A percentile compares a stretch with the other conserved stretches of the same genome.
Conservation (phyloP, 106 monocot species). For the Platanthera zijinensis region DNA sequence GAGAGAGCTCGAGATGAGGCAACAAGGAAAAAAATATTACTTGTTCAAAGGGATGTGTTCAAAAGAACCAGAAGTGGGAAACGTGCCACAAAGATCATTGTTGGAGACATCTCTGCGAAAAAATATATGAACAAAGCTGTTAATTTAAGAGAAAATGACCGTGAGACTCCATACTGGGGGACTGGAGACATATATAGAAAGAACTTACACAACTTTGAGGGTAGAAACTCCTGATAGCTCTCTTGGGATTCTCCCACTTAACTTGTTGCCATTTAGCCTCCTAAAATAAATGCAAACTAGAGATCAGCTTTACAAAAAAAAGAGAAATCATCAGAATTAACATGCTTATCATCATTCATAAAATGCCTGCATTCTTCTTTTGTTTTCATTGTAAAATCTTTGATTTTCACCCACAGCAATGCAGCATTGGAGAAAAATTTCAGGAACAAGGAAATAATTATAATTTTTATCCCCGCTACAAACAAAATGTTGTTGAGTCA, state of each 20-base stretch:
- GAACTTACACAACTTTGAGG: slow-evolving; percentile 95
- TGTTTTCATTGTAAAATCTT: too few species aligned
- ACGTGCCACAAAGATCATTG: slow-evolving; percentile 92
- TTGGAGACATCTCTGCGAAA: slow-evolving; percentile 75
- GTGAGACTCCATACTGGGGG: neutral
- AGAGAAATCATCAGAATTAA: neutral
- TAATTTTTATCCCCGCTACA: too few species aligned
- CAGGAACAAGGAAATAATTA: too few species aligned
- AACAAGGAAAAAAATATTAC: slow-evolving; percentile 22
- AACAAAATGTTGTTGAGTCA: too few species aligned
- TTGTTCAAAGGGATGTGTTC: slow-evolving; percentile 87
- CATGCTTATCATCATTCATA: too few species aligned
- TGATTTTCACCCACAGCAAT: too few species aligned
- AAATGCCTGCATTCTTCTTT: too few species aligned
- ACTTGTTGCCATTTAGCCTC: slow-evolving; percentile 71
- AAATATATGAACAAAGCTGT: neutral
- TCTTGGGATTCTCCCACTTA: slow-evolving; percentile 76
- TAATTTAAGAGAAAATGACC: neutral
- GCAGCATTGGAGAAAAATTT: too few species aligned
- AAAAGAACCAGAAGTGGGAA: slow-evolving; percentile 89
- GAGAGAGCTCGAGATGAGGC: neutral
- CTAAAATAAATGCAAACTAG: slow-evolving; percentile 20
- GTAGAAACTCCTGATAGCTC: slow-evolving; percentile 58
- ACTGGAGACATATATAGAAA: neutral
- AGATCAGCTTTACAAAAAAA: neutral